phyloP scores from a whole-genome alignment of 257 asterid species.

The Echites panduratus region DNA sequence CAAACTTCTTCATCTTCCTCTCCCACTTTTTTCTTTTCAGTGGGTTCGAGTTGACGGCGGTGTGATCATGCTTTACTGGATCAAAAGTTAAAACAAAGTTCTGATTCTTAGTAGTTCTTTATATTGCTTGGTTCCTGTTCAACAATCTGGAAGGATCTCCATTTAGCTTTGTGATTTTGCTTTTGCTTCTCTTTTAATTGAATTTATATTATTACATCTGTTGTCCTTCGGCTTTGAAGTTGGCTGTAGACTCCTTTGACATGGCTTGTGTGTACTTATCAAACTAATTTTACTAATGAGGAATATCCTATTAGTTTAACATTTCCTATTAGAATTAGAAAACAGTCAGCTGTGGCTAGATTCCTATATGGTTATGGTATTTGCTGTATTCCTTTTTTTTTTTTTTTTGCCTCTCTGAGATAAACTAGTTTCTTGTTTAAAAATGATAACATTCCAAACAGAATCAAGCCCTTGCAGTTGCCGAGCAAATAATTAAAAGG shows the following conservation, averaged over 20 bases:
- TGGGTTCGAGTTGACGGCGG: neutral
- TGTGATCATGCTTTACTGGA: neutral
- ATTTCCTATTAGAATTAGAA: neutral
- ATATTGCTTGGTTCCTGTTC: neutral
- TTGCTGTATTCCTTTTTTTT: no score
- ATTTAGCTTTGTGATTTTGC: neutral
- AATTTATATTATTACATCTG: neutral
- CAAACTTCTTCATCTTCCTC: neutral
- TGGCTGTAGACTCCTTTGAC: neutral
- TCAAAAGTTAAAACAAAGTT: neutral
- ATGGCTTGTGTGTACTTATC: neutral
- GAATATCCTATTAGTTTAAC: neutral
- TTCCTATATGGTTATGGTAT: neutral
- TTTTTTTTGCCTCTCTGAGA: neutral
- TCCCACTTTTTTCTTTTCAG: neutral
- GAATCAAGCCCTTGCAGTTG: neutral
- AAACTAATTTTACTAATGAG: neutral
- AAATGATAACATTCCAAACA: neutral
- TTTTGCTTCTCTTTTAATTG: neutral
- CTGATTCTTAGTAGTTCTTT: neutral
- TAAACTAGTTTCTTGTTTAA: neutral
- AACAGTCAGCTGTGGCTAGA: neutral
- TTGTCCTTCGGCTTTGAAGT: neutral
- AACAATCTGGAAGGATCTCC: neutral
- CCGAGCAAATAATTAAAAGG: neutral